Percentiles rank a stretch among this genome's conserved stretches.
These are phyloP conservation scores for Sugiyamaella paludigena DNA, from an alignment of 1,139 yeast genomes.

Conservation along the genomic window DNA sequence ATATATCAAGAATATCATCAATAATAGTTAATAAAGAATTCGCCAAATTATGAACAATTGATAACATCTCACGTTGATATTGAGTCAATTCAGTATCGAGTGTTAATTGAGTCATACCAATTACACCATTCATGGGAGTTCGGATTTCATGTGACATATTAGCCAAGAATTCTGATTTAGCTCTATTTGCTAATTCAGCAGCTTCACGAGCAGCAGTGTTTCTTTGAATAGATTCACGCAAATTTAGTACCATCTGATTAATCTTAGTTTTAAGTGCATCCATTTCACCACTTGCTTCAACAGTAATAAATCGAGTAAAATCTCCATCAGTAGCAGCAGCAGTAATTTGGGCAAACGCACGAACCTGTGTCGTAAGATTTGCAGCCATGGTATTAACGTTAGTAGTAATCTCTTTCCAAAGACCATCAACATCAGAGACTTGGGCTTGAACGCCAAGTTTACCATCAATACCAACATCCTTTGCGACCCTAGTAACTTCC, in stretches of 20 bases:
- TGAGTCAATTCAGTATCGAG: constrained; percentile 83
- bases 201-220: constrained; percentile 93
- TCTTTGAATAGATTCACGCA: constrained; percentile 85
- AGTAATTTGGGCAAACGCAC: constrained; percentile 90
- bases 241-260: constrained; percentile 85
- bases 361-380: constrained; percentile 83
- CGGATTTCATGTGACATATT: constrained; percentile 91
- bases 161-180: constrained; percentile 88
- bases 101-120: constrained; percentile 88
- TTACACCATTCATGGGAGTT: constrained; percentile 89
- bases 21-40: constrained; percentile 79
- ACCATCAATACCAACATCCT: constrained; percentile 92
- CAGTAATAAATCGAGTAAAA: constrained; percentile 83
- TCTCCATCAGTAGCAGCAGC: constrained; percentile 95
- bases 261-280: constrained; percentile 87
- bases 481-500: constrained; percentile 85
- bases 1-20: constrained; percentile 85
- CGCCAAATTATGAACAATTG: constrained; percentile 82
- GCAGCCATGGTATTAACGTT: constrained; percentile 93
- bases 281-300: constrained; percentile 92
- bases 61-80: constrained; percentile 85
- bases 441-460: constrained; percentile 90
- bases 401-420: constrained; percentile 91
- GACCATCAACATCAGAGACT: constrained; percentile 84
- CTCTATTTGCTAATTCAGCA: constrained; percentile 83